phyloP scores from a whole-genome alignment of 192 early-diverging fungal genomes.

The Coemansia sp. region DNA sequence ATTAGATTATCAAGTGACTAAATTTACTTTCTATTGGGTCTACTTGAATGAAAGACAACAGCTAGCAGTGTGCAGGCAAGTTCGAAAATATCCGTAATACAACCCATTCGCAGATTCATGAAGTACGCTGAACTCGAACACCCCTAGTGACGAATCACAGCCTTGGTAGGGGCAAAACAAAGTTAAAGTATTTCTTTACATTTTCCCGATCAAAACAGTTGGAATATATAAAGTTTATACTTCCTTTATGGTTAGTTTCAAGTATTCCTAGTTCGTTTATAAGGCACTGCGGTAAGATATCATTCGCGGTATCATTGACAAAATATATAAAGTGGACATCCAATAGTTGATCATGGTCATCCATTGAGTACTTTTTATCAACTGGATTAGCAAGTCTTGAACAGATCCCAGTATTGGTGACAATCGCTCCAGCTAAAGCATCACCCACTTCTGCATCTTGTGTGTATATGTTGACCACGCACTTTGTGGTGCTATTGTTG shows the following conservation, averaged over 20 bases:
- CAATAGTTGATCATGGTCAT: background rate
- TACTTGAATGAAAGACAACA: no score
- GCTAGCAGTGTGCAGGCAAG: no score
- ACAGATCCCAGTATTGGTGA: background rate
- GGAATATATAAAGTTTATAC: background rate
- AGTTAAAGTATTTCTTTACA: no score
- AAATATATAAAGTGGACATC: background rate
- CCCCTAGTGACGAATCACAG: no score
- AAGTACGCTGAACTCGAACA: no score
- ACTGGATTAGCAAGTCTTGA: background rate
- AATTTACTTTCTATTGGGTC: no score
- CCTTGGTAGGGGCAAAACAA: no score
- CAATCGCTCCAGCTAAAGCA: background rate
- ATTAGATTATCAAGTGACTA: no score
- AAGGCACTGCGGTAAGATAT: background rate
- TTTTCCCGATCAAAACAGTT: background rate
- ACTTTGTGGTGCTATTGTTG: background rate
- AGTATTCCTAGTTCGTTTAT: background rate
- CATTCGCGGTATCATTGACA: background rate
- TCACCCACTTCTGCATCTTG: background rate
- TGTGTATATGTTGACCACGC: background rate
- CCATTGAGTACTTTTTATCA: background rate
- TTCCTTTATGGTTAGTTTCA: background rate
- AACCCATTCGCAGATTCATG: no score
- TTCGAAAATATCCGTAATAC: no score